Conservation (phyloP, 2,329 filamentous ascomycete species). For the Cytospora chrysosperma region DNA sequence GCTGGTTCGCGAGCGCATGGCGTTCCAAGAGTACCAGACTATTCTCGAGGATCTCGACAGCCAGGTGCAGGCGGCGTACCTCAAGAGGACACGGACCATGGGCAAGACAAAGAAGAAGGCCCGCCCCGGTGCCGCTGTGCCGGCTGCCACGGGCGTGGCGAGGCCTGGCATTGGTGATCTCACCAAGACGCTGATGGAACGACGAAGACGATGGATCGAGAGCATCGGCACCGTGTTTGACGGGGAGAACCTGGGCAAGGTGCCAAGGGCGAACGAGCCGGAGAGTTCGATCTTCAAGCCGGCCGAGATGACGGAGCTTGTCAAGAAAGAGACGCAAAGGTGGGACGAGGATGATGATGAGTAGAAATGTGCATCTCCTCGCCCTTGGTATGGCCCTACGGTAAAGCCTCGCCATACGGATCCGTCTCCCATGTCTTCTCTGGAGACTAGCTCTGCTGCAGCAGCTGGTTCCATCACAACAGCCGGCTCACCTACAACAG, state of each 20-base stretch:
- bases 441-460: neutral
- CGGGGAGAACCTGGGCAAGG: conserved; percentile 70
- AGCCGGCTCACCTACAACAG: neutral
- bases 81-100: conserved; percentile 91
- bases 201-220: conserved; percentile 83
- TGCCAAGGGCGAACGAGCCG: conserved; percentile 66
- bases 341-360: conserved; percentile 82
- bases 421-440: neutral
- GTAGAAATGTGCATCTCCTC: neutral
- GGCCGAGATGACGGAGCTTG: conserved; percentile 67
- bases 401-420: neutral
- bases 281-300: conserved; percentile 71
- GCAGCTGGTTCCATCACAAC: neutral
- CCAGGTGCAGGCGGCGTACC: conserved; percentile 91
- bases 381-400: neutral
- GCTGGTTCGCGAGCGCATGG: conserved; percentile 87
- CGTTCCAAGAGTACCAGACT: conserved; percentile 93
- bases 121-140: conserved; percentile 67
- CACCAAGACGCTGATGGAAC: conserved; percentile 89
- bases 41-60: conserved; percentile 95
- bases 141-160: conserved; percentile 61
- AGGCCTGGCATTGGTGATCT: conserved; percentile 86
- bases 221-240: conserved; percentile 90
- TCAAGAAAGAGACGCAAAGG: conserved; percentile 74
- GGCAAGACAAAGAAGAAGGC: conserved; percentile 94